Conservation (phyloP, 768 basidiomycete genomes). For the Pulveroboletus frians region DNA sequence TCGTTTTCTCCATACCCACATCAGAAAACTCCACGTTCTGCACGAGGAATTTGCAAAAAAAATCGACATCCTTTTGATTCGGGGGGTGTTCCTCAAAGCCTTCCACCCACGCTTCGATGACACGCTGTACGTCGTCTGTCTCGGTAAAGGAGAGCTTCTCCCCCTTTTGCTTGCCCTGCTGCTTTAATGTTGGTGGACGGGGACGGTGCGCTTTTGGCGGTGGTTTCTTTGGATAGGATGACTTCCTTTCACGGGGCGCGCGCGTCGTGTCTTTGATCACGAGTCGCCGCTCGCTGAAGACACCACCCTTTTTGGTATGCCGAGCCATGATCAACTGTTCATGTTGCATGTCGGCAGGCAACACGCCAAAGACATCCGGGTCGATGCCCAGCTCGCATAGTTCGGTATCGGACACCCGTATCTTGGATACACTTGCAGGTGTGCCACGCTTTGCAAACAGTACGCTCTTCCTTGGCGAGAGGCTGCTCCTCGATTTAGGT, state of each 20-base stretch:
- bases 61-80: constrained; percentile 66
- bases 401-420: constrained; percentile 51
- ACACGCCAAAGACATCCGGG: constrained; percentile 55
- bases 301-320: constrained; percentile 38
- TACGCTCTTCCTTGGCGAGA: constrained; percentile 35
- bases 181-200: constrained; percentile 48
- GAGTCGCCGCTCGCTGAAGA: constrained; percentile 39
- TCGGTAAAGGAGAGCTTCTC: constrained; percentile 58
- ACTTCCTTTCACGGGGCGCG: constrained; percentile 27
- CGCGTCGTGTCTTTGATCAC: constrained; percentile 42
- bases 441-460: constrained; percentile 36
- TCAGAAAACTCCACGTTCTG: constrained; percentile 64
- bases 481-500: constrained; percentile 42
- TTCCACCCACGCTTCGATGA: constrained; percentile 75
- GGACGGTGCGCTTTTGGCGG: constrained; percentile 52
- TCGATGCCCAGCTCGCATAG: constrained; percentile 67
- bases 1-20: constrained; percentile 62
- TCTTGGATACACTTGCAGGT: constrained; percentile 23
- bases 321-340: constrained; percentile 68
- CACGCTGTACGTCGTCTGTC: constrained; percentile 64
- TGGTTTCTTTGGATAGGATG: constrained; percentile 40
- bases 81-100: constrained; percentile 58
- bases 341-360: constrained; percentile 65
- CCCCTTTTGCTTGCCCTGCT: constrained; percentile 45
- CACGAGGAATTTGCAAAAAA: constrained; percentile 67